Evolutionary conservation across 176 grass and related monocot genomes (phyloP).

Genomic region (Eleusine coracana): DNA sequence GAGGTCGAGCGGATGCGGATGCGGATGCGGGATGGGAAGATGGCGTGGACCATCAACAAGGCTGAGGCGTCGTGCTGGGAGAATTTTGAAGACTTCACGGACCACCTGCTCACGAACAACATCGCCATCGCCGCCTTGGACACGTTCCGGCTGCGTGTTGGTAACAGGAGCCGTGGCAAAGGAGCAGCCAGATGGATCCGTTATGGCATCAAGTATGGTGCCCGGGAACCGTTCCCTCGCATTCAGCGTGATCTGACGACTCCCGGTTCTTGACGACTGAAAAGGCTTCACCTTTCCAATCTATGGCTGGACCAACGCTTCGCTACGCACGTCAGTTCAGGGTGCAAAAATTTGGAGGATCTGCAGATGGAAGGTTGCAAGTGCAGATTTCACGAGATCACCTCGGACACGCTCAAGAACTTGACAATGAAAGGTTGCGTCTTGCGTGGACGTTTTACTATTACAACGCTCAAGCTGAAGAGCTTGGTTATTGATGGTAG

Average conservation of each 20-base stretch:
- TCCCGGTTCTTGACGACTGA: neutral
- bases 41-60: too few relatives aligned
- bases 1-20: too few relatives aligned
- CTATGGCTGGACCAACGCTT: neutral
- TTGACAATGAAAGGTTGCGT: neutral
- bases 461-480: neutral
- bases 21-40: too few relatives aligned
- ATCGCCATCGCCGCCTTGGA: neutral
- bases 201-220: neutral
- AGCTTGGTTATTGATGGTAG: neutral
- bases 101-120: neutral
- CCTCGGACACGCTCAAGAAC: neutral
- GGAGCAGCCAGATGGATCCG: neutral
- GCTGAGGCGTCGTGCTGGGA: neutral
- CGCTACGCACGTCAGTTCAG: neutral
- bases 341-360: neutral
- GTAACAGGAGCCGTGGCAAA: too few relatives aligned
- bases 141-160: neutral
- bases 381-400: neutral
- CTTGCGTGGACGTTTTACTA: fast-evolving
- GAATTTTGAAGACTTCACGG: constrained; percentile 9
- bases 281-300: neutral
- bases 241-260: too few relatives aligned
- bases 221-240: neutral
- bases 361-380: neutral